phyloP scores from a whole-genome alignment of 169 alveolate genomes.

The Perkinsus chesapeaki region DNA sequence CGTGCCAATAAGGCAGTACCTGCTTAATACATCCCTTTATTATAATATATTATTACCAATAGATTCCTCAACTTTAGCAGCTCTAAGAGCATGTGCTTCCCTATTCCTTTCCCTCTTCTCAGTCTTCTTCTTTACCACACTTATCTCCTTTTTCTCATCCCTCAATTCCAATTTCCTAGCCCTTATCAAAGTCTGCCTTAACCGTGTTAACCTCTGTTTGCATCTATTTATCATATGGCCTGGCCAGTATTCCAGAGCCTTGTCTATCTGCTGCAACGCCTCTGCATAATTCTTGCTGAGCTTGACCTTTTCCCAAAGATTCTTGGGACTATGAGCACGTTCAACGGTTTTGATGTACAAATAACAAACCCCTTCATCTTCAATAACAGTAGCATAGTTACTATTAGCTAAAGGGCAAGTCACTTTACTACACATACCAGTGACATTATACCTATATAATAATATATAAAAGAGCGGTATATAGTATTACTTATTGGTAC shows the following conservation, averaged over 20 bases:
- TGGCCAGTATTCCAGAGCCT: slow-evolving; percentile 85
- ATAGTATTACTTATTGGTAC: slow-evolving; percentile 36
- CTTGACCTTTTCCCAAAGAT: slow-evolving; percentile 90
- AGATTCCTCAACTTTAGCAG: slow-evolving; percentile 93
- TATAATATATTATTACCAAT: slow-evolving; percentile 66
- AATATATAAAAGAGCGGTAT: background rate
- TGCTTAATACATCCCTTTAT: background rate
- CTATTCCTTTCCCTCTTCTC: slow-evolving; percentile 95
- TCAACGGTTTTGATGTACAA: slow-evolving; percentile 94
- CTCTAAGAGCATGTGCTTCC: slow-evolving; percentile 89
- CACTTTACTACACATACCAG: slow-evolving; percentile 94
- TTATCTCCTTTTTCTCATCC: slow-evolving; percentile 41
- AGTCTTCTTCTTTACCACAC: slow-evolving; percentile 85
- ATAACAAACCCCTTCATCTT: slow-evolving; percentile 88
- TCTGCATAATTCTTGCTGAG: slow-evolving; percentile 78
- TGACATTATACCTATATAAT: slow-evolving; percentile 83
- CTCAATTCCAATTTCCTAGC: slow-evolving; percentile 75
- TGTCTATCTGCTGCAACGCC: slow-evolving; percentile 88
- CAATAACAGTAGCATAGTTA: slow-evolving; percentile 92
- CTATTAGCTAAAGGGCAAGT: slow-evolving; percentile 98
- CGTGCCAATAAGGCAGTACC: background rate
- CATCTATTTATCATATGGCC: slow-evolving; percentile 89
- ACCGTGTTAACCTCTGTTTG: slow-evolving; percentile 88
- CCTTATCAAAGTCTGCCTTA: slow-evolving; percentile 87
- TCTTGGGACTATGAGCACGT: slow-evolving; percentile 94